Base-by-base conservation (phyloP, 176 grass and related monocot species). In the Cenchrus purpureus region DNA sequence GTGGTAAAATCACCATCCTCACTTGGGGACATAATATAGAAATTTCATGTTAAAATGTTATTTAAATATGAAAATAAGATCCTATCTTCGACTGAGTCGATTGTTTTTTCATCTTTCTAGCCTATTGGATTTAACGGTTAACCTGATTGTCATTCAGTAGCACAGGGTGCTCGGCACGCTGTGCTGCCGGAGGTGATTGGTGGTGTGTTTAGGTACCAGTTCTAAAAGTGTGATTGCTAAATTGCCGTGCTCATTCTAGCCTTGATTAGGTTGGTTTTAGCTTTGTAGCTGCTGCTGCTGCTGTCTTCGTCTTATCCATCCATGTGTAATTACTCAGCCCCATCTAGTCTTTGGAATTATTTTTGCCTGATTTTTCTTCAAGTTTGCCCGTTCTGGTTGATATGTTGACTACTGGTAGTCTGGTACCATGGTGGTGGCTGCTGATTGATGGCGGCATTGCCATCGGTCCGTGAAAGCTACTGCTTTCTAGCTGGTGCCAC, bases 251-350 rank as follows among this genome's bases (percentile, higher is more conserved):
- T 48, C 67, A 70, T 76, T 74, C 67, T 83, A 60, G 85, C 76
- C 68, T 70, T 70, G 85, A 59, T 77, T 81, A 87, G 85, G 20
- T 80, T 88, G 55, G 62, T 84, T 87, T 76, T 87, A 91, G 70
- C 45, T 20, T 19, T 74, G 3, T 86, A 80, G 59, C 25, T 25
- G 25, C 25, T 25, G 25, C 28, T 71, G 51, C 19, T 82, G 28
- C 67, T 59, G 58, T 61, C 17, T 44, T 86, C 19, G 9, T 13
- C 45, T 79, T 70, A 40, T 40, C 37, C 11, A 74, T 61, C 70
- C 75, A 81, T 87, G 63, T 91, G 89, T 91, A 88, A 85, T 81
- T 91, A 88, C 71, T 77, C 75, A 45, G 22, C 69, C 68, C 22
- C 40, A 42, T 84, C 77, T 60, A 76, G 40, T 65, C 19, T 40